Conservation (phyloP, 2,329 filamentous ascomycete genomes). For the Calonectria pseudoturangicola region DNA sequence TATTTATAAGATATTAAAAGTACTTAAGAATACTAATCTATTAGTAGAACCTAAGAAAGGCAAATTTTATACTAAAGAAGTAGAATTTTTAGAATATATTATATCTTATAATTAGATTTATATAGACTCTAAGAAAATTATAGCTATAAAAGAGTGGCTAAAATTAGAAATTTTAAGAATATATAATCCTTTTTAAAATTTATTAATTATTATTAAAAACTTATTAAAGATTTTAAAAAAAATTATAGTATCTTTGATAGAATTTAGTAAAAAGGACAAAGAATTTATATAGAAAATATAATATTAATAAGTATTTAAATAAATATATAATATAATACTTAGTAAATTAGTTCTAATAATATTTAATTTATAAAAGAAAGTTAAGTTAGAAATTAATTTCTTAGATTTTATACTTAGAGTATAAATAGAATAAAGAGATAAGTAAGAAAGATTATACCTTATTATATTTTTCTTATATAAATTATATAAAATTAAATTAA, state of each 20-base stretch:
- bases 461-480: no score
- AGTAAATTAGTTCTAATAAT: constrained; percentile 32
- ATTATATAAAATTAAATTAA: no score
- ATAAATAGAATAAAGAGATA: constrained; percentile 38
- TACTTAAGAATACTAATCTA: no score
- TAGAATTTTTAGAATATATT: no score
- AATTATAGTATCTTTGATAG: constrained; percentile 18
- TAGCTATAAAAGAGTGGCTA: constrained; percentile 5
- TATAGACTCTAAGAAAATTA: no score
- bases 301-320: constrained; percentile 37
- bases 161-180: constrained; percentile 35
- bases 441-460: constrained; percentile 46
- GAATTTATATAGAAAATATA: constrained; percentile 42
- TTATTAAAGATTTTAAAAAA: constrained; percentile 44
- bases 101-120: no score
- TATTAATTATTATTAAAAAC: constrained; percentile 4
- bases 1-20: no score
- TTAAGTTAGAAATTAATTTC: constrained; percentile 41
- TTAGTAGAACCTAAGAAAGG: no score
- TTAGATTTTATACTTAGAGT: constrained; percentile 34
- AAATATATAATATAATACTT: constrained; percentile 30
- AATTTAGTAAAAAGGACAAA: constrained; percentile 41
- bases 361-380: constrained; percentile 34
- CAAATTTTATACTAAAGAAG: no score
- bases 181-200: constrained; percentile 40